Conservation (phyloP, 2,329 filamentous ascomycete species). For the Neospermospora avenae region DNA sequence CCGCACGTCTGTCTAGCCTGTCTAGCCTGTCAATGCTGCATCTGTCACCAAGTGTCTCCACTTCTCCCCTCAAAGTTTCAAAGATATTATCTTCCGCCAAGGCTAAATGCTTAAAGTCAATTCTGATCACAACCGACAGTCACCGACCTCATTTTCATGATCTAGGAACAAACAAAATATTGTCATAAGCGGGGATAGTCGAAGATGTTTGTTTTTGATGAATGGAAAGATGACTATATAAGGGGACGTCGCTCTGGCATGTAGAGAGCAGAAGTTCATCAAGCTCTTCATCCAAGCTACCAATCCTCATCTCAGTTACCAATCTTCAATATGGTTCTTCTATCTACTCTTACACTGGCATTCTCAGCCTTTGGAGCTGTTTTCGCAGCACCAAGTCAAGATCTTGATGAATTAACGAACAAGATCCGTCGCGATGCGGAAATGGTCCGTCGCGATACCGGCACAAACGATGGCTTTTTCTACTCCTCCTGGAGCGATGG, state of each 20-base stretch:
- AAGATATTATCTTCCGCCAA: neutral
- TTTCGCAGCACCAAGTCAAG: conserved; percentile 12
- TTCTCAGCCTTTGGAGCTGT: conserved; percentile 15
- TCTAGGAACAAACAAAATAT: neutral
- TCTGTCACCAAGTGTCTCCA: neutral
- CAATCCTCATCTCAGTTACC: neutral
- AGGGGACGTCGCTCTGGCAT: neutral
- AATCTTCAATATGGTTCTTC: conserved; percentile 20
- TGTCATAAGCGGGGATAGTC: neutral
- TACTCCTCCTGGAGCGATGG: conserved; percentile 55
- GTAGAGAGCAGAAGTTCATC: neutral
- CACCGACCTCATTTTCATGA: neutral
- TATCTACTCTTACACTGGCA: conserved; percentile 20
- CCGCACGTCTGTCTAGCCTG: neutral
- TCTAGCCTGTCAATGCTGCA: neutral
- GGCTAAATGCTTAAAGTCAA: neutral
- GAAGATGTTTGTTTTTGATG: neutral
- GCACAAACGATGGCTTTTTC: conserved; percentile 55
- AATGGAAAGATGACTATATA: neutral
- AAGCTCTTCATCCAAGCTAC: neutral
- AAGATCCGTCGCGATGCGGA: neutral
- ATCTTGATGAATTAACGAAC: too few relatives aligned
- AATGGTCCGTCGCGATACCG: conserved; percentile 30
- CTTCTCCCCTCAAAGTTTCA: neutral
- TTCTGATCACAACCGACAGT: too few relatives aligned